Evolutionary conservation across 2,329 filamentous ascomycete species (phyloP).

Genomic region (Trichophaea hybrida): DNA sequence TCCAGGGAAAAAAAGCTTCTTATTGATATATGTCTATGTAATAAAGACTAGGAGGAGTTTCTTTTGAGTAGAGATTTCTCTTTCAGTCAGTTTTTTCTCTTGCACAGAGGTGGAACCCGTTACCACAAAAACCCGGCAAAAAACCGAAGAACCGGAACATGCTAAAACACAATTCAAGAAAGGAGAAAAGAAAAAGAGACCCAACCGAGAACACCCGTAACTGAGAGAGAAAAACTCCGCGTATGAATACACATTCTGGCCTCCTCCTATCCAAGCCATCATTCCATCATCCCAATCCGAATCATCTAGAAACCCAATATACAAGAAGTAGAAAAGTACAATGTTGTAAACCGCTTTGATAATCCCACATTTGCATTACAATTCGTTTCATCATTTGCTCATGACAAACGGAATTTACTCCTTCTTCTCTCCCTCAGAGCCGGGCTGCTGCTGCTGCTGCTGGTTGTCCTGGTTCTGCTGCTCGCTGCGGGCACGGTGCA

Average conservation of each 20-base stretch:
- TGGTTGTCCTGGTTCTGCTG: conserved; percentile 29
- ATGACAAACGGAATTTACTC: conserved; percentile 35
- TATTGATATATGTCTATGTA: too few relatives aligned
- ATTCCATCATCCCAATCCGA: too few relatives aligned
- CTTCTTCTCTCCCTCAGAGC: conserved; percentile 55
- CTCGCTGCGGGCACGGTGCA: conserved; percentile 87
- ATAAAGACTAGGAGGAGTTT: too few relatives aligned
- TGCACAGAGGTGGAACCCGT: too few relatives aligned
- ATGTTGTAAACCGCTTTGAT: background rate
- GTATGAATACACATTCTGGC: too few relatives aligned
- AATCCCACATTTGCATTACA: background rate
- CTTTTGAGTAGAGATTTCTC: too few relatives aligned
- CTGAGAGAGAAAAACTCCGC: background rate
- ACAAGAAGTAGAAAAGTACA: background rate
- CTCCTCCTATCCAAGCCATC: too few relatives aligned
- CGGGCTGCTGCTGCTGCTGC: conserved; percentile 39
- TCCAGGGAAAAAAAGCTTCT: too few relatives aligned
- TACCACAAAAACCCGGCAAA: too few relatives aligned
- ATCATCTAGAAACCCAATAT: background rate
- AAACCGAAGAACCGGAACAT: too few relatives aligned
- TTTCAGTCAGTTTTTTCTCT: too few relatives aligned
- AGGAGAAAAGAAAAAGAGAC: conserved; percentile 1
- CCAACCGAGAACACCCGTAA: conserved; percentile 9
- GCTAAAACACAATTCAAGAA: conserved; percentile 7
- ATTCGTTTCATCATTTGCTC: too few relatives aligned